Percentiles rank a stretch among this genome's conserved stretches.
These are phyloP conservation scores for Xylariaceae sp. DNA, from an alignment of 2,329 filamentous ascomycete species.

Conservation along the genomic window DNA sequence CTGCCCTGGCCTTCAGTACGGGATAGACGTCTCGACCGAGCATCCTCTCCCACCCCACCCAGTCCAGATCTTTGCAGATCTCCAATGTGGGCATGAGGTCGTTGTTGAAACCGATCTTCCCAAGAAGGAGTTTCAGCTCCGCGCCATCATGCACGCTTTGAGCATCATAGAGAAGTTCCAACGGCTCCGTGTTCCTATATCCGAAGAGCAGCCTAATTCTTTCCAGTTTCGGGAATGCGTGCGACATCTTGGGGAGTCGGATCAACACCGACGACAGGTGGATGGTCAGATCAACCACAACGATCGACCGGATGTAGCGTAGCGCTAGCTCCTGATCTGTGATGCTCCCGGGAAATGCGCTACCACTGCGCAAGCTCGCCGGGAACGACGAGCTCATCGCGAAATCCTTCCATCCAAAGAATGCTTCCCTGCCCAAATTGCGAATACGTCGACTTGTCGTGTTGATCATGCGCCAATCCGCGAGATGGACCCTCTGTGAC, in stretches of 20 bases:
- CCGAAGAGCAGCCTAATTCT: not conserved
- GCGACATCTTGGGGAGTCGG: not conserved
- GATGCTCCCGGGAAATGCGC: not conserved
- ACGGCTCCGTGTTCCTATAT: not conserved
- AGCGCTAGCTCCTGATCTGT: slow-evolving; percentile 1
- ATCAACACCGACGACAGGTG: not conserved
- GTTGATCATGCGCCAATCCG: slow-evolving; percentile 5
- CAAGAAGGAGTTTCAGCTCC: not conserved
- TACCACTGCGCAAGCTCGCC: not conserved
- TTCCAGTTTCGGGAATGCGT: not conserved
- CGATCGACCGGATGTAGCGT: not conserved
- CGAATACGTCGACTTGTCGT: slow-evolving; percentile 7
- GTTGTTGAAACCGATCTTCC: not conserved
- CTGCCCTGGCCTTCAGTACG: not conserved
- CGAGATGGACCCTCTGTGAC: not conserved
- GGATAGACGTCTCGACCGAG: slow-evolving; percentile 6
- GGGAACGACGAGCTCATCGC: slow-evolving; percentile 1
- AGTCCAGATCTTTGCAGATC: not conserved
- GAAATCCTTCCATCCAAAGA: slow-evolving; percentile 11
- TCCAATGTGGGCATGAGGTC: not conserved
- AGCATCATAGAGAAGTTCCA: not conserved
- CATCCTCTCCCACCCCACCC: not conserved
- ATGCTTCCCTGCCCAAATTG: not conserved
- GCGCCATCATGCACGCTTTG: not conserved
- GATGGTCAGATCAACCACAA: not conserved